A percentile compares a stretch with the other conserved stretches of the same genome.
Conservation (phyloP, 2,329 filamentous ascomycete species). For the Mollisiaceae sp. region DNA sequence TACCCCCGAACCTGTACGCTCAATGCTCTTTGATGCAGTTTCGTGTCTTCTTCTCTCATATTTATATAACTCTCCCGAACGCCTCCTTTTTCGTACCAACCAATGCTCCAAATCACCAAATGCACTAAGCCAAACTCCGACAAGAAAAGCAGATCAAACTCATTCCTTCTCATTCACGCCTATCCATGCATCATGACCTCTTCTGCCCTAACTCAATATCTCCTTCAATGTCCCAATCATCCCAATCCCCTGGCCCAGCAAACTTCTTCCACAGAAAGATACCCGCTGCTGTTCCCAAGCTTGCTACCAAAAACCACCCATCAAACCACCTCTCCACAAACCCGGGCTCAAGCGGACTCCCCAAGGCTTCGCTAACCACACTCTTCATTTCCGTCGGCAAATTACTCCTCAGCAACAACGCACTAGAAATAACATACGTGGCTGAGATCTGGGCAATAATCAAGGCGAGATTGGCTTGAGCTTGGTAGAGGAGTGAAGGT, state of each 20-base stretch:
- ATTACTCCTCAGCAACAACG: conserved; percentile 77
- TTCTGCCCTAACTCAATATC: conserved; percentile 76
- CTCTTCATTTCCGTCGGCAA: conserved; percentile 77
- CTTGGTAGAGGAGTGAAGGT: conserved; percentile 72
- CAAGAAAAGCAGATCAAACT: neutral
- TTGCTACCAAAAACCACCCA: conserved; percentile 78
- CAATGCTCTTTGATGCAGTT: neutral
- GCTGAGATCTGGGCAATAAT: conserved; percentile 81
- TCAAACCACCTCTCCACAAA: conserved; percentile 89
- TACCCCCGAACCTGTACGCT: neutral
- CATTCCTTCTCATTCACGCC: neutral
- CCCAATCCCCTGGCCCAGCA: conserved; percentile 51
- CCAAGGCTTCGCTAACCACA: conserved; percentile 77
- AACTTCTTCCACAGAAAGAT: conserved; percentile 75
- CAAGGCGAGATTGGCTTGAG: conserved; percentile 77
- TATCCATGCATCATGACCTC: conserved; percentile 53
- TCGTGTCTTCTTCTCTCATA: neutral
- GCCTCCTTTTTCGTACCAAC: neutral
- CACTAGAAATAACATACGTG: conserved; percentile 83
- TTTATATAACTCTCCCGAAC: neutral
- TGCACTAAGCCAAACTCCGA: conserved; percentile 2
- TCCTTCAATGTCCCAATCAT: conserved; percentile 64
- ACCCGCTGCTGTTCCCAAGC: conserved; percentile 68
- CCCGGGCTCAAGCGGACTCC: conserved; percentile 70
- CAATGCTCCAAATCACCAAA: neutral